Evolutionary conservation across 1,139 yeast species (phyloP).

Genomic region (Debaryomyces coudertii): DNA sequence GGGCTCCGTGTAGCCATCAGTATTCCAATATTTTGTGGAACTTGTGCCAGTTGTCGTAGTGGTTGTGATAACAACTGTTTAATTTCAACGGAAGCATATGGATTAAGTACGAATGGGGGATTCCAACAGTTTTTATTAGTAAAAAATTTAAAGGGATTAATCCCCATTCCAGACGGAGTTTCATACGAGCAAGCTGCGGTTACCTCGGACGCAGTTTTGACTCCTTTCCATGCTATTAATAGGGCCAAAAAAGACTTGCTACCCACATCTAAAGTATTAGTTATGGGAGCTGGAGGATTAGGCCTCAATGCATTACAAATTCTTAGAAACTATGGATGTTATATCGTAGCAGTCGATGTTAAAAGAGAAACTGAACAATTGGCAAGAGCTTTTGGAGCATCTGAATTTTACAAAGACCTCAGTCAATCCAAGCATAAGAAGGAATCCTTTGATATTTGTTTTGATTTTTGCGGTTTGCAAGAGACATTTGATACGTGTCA

Average conservation of each 20-base stretch:
- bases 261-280: conserved; percentile 44
- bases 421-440: conserved; percentile 28
- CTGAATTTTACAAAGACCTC: conserved; percentile 43
- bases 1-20: conserved; percentile 44
- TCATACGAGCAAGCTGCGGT: conserved; percentile 52
- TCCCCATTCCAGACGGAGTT: conserved; percentile 52
- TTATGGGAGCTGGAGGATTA: conserved; percentile 55
- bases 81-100: conserved; percentile 32
- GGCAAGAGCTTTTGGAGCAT: conserved; percentile 46
- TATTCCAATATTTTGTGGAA: conserved; percentile 47
- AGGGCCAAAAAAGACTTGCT: conserved; percentile 36
- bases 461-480: conserved; percentile 52
- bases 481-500: conserved; percentile 38
- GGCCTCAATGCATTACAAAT: conserved; percentile 55
- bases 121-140: conserved; percentile 51
- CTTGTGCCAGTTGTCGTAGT: conserved; percentile 43
- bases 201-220: conserved; percentile 52
- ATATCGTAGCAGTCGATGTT: conserved; percentile 44
- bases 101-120: conserved; percentile 53
- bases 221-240: conserved; percentile 54
- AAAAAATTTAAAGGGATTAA: conserved; percentile 36
- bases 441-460: conserved; percentile 42
- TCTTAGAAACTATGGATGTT: conserved; percentile 42
- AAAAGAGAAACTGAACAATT: conserved; percentile 32
- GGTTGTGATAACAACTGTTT: conserved; percentile 49